Conservation (phyloP, 805 yeast species). For the Candida fluviatilis region DNA sequence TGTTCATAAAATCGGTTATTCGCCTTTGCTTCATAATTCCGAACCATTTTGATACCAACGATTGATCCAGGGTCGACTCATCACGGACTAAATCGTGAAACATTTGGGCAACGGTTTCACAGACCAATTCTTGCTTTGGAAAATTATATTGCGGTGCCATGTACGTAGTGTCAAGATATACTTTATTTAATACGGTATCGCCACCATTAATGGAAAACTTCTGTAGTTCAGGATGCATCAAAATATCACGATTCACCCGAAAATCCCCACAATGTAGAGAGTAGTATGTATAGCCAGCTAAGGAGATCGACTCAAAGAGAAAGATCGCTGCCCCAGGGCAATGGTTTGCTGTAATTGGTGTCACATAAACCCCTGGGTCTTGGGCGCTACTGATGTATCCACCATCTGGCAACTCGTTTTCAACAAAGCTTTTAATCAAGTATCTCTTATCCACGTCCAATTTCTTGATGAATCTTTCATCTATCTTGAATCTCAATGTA, state of each 20-base stretch:
- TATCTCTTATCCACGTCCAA: conserved; percentile 40
- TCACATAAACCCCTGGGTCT: conserved; percentile 44
- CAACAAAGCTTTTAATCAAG: conserved; percentile 13
- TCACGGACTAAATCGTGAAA: conserved; percentile 35
- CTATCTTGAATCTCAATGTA: conserved; percentile 50
- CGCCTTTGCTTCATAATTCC: conserved; percentile 33
- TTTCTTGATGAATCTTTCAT: conserved; percentile 41
- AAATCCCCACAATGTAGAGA: conserved; percentile 92
- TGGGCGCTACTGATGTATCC: conserved; percentile 9
- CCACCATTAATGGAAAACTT: conserved; percentile 15
- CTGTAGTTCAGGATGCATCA: conserved; percentile 31
- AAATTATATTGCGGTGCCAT: conserved; percentile 69
- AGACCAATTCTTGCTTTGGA: conserved; percentile 71
- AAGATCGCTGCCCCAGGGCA: conserved; percentile 94
- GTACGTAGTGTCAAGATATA: conserved; percentile 91
- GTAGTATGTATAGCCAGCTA: conserved; percentile 18
- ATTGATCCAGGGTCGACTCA: conserved; percentile 14
- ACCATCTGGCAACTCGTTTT: conserved; percentile 10
- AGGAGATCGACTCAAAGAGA: conserved; percentile 49
- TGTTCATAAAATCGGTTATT: conserved; percentile 33
- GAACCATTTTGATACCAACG: conserved; percentile 27
- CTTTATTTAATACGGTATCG: conserved; percentile 40
- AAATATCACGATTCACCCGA: conserved; percentile 57
- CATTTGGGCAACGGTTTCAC: conserved; percentile 55
- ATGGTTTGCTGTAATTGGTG: conserved; percentile 82